These are phyloP conservation scores for Xylariaceae sp. DNA, from an alignment of 2,329 filamentous ascomycete species.

Conservation along the genomic window DNA sequence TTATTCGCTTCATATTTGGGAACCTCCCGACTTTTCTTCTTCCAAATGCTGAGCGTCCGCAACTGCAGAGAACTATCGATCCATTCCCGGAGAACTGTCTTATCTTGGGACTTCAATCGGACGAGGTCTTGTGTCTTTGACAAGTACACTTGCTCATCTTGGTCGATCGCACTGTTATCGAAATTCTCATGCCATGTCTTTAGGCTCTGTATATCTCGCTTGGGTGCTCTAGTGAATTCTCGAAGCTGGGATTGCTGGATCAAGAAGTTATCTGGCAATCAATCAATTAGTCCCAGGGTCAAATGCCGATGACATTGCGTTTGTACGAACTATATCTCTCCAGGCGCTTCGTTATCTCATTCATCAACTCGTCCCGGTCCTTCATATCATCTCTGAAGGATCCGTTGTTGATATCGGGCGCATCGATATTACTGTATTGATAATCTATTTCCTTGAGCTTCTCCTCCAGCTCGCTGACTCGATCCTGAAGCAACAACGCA, in stretches of 20 bases:
- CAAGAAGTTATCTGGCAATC: conserved; percentile 21
- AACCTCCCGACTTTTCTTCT: conserved; percentile 1
- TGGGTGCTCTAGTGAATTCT: conserved; percentile 13
- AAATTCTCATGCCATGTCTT: conserved; percentile 22
- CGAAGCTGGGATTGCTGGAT: conserved; percentile 21
- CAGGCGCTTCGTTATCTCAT: conserved; percentile 15
- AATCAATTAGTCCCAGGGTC: neutral
- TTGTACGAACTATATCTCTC: conserved; percentile 23
- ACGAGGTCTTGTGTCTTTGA: conserved; percentile 23
- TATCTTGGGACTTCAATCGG: conserved; percentile 5
- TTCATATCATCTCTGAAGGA: conserved; percentile 23
- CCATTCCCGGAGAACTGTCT: conserved; percentile 9
- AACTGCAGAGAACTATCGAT: conserved; percentile 14
- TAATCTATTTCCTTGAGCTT: conserved; percentile 27
- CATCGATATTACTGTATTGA: conserved; percentile 14
- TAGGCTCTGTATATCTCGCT: conserved; percentile 24
- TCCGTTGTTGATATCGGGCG: conserved; percentile 25
- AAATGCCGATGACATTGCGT: neutral
- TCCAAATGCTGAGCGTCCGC: conserved; percentile 14
- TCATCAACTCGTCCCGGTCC: conserved; percentile 17
- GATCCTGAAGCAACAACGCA: conserved; percentile 32
- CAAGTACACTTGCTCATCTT: conserved; percentile 16
- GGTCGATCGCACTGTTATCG: conserved; percentile 6
- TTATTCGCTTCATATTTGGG: conserved; percentile 3
- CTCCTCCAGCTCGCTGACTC: conserved; percentile 29